A percentile compares a stretch with the other conserved stretches of the same genome.
phyloP scores from a whole-genome alignment of 2,329 filamentous ascomycete species.

The Plenodomus lindquistii region DNA sequence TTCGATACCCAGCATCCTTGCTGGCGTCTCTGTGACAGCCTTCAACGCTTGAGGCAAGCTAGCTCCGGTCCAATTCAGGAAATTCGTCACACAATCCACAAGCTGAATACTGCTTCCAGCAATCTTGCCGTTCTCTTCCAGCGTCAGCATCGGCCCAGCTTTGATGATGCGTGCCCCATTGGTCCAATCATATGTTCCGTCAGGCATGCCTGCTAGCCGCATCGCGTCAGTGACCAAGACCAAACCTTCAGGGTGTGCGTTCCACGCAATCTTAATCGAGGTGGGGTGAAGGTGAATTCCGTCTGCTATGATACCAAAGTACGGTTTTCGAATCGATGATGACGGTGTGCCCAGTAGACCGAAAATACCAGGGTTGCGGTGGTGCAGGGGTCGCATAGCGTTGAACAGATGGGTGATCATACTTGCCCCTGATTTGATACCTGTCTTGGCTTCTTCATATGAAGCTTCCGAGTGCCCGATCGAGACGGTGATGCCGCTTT shows the following conservation, averaged over 20 bases:
- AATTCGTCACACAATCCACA: conserved; percentile 83
- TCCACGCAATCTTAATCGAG: conserved; percentile 85
- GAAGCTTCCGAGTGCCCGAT: conserved; percentile 87
- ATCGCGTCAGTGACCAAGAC: conserved; percentile 93
- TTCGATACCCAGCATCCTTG: conserved; percentile 72
- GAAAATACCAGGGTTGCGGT: conserved; percentile 89
- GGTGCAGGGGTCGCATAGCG: conserved; percentile 86
- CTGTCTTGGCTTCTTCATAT: conserved; percentile 76
- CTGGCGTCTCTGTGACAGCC: conserved; percentile 76
- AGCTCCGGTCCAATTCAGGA: conserved; percentile 73
- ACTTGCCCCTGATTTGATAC: conserved; percentile 73
- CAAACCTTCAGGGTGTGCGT: conserved; percentile 80
- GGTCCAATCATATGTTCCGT: conserved; percentile 84
- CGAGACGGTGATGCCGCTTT: conserved; percentile 72
- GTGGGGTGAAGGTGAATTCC: conserved; percentile 89
- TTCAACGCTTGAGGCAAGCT: conserved; percentile 69
- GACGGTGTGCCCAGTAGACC: conserved; percentile 69
- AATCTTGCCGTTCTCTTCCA: conserved; percentile 71
- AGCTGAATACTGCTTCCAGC: conserved; percentile 67
- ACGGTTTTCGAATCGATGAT: conserved; percentile 59
- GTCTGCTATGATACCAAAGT: conserved; percentile 87
- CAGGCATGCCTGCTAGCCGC: conserved; percentile 80
- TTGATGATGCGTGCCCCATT: conserved; percentile 72
- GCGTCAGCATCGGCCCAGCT: conserved; percentile 70
- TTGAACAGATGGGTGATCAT: conserved; percentile 97